Percentiles rank a stretch among this genome's conserved stretches.
Evolutionary conservation across 164 flowering plant genomes (phyloP).

Genomic region (Macadamia integrifolia): DNA sequence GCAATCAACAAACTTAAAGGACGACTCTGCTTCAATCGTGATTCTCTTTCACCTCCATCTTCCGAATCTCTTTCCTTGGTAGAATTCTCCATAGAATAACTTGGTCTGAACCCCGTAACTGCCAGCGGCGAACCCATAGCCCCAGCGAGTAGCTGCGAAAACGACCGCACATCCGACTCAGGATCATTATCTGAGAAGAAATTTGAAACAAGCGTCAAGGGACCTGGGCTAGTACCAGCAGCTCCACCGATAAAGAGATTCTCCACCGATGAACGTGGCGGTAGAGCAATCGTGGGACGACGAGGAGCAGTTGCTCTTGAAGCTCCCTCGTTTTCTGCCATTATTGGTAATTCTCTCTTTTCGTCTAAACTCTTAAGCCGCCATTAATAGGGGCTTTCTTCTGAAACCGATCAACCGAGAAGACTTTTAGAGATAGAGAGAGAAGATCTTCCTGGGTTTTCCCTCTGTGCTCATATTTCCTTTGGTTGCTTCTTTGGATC

Average conservation of each 20-base stretch:
- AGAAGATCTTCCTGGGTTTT: slow-evolving; percentile 2
- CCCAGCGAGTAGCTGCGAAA: slow-evolving; percentile 92
- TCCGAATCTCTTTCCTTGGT: slow-evolving; percentile 3
- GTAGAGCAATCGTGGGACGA: slow-evolving; percentile 57
- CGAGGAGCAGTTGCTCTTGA: slow-evolving; percentile 13
- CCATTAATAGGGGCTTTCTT: slow-evolving; percentile 13
- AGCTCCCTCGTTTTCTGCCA: slow-evolving; percentile 23
- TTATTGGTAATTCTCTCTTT: not conserved
- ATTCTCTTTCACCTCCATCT: slow-evolving; percentile 19
- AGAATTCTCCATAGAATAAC: slow-evolving; percentile 6
- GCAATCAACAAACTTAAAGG: slow-evolving; percentile 56
- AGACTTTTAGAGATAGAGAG: not conserved
- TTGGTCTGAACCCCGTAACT: not conserved
- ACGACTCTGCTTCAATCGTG: slow-evolving; percentile 51
- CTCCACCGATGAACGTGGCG: slow-evolving; percentile 52
- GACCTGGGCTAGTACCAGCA: slow-evolving; percentile 74
- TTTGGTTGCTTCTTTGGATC: slow-evolving; percentile 11
- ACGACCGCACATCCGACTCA: slow-evolving; percentile 48
- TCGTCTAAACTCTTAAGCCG: not conserved
- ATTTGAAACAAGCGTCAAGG: slow-evolving; percentile 72
- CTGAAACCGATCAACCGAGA: not conserved
- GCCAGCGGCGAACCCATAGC: slow-evolving; percentile 76
- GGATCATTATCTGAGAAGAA: slow-evolving; percentile 62
- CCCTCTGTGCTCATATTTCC: not conserved
- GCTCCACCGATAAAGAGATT: slow-evolving; percentile 33